These are phyloP conservation scores for Lonicera japonica DNA, from an alignment of 129 eudicot species.

Conservation along the genomic window DNA sequence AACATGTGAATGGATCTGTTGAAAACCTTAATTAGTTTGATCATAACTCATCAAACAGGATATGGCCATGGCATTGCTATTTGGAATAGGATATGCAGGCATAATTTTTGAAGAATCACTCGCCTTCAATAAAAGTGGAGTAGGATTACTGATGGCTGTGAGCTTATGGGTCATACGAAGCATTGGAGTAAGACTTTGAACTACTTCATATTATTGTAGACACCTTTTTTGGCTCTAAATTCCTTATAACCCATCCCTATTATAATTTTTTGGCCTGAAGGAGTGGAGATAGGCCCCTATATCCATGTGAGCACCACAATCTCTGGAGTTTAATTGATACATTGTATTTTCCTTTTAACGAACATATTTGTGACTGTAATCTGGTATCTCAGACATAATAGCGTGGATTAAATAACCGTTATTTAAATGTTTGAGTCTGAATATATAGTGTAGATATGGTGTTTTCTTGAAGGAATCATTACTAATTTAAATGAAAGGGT, in stretches of 20 bases:
- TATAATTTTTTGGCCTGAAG: too few relatives aligned
- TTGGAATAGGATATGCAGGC: constrained; percentile 93
- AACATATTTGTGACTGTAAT: too few relatives aligned
- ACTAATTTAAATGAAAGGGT: too few relatives aligned
- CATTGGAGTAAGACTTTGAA: constrained; percentile 71
- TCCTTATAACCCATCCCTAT: not conserved
- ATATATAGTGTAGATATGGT: too few relatives aligned
- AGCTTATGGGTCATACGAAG: constrained; percentile 94
- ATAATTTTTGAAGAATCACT: constrained; percentile 95
- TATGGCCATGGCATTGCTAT: constrained; percentile 85
- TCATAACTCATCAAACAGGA: constrained; percentile 44
- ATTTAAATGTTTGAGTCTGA: too few relatives aligned
- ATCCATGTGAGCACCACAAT: too few relatives aligned
- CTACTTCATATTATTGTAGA: not conserved
- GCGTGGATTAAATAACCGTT: too few relatives aligned
- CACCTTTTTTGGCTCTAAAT: not conserved
- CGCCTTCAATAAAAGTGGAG: constrained; percentile 99
- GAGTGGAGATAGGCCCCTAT: too few relatives aligned
- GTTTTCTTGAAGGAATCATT: too few relatives aligned
- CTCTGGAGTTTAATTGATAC: too few relatives aligned
- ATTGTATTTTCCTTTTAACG: too few relatives aligned
- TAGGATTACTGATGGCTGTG: constrained; percentile 95
- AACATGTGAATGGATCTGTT: not conserved
- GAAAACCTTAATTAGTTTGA: constrained; percentile 5
- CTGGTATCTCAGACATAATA: too few relatives aligned